Conservation (phyloP, 2,329 filamentous ascomycete genomes). For the Coleophoma cylindrospora region DNA sequence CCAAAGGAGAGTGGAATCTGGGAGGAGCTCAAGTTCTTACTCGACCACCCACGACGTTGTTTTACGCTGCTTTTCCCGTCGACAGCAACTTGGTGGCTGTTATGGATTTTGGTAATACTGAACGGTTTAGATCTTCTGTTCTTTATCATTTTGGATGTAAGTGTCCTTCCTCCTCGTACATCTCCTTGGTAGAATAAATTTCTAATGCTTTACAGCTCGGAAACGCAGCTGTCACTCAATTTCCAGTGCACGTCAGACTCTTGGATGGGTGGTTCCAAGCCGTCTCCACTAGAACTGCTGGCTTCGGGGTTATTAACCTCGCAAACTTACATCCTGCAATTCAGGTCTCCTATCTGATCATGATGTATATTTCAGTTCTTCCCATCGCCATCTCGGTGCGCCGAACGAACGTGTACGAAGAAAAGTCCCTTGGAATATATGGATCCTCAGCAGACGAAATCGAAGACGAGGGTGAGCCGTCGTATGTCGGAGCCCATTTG, state of each 20-base stretch:
- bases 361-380: conserved; percentile 99
- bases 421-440: conserved; percentile 77
- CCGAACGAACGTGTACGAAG: conserved; percentile 93
- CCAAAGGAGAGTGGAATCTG: conserved; percentile 66
- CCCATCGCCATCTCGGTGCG: conserved; percentile 95
- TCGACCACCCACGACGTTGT: conserved; percentile 92
- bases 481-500: conserved; percentile 87
- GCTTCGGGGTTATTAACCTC: conserved; percentile 78
- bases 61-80: conserved; percentile 93
- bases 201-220: conserved; percentile 52
- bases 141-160: conserved; percentile 86
- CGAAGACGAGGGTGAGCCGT: conserved; percentile 54
- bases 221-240: conserved; percentile 57
- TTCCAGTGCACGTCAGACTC: conserved; percentile 71
- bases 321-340: conserved; percentile 79
- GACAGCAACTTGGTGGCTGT: conserved; percentile 92
- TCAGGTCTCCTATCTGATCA: conserved; percentile 90
- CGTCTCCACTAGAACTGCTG: conserved; percentile 82
- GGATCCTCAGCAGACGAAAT: conserved; percentile 40
- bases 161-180: conserved; percentile 25
- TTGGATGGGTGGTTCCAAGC: conserved; percentile 89
- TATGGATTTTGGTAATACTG: conserved; percentile 74
- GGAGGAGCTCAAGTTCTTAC: conserved; percentile 85
- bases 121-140: conserved; percentile 85
- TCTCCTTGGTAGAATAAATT: background rate